These are phyloP conservation scores for Phytophthora ramorum DNA, from an alignment of 352 stramenopile genomes.

Conservation along the genomic window DNA sequence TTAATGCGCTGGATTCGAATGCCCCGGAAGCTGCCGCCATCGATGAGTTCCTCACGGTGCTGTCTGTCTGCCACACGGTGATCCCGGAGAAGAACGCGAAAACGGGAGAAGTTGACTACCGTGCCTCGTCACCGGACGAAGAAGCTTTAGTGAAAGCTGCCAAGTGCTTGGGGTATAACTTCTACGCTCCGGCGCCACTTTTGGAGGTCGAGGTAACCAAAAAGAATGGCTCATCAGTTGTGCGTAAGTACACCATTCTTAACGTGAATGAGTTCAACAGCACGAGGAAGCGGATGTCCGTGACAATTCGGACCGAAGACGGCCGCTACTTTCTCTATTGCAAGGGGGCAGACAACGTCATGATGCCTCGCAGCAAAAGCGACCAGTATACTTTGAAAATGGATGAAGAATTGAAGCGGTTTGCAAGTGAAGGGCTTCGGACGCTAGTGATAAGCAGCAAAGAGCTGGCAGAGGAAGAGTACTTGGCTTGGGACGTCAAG, in stretches of 20 bases:
- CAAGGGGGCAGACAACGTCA: constrained; percentile 90
- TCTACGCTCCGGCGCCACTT: constrained; percentile 69
- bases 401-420: constrained; percentile 69
- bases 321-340: constrained; percentile 62
- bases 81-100: constrained; percentile 66
- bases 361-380: constrained; percentile 62
- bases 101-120: constrained; percentile 68
- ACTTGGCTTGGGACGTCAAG: constrained; percentile 63
- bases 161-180: constrained; percentile 65
- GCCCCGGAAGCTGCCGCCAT: constrained; percentile 36
- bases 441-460: constrained; percentile 82
- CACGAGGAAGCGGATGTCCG: constrained; percentile 98
- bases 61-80: constrained; percentile 82
- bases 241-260: constrained; percentile 66
- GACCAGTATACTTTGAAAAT: constrained; percentile 45
- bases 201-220: constrained; percentile 59
- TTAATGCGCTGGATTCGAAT: constrained; percentile 48
- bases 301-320: constrained; percentile 84
- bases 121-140: constrained; percentile 93
- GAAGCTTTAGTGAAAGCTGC: constrained; percentile 93
- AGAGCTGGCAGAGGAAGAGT: constrained; percentile 64
- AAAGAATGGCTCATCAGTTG: constrained; percentile 38
- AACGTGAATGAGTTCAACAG: constrained; percentile 91
- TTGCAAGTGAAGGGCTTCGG: constrained; percentile 84
- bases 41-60: constrained; percentile 75